Conservation (phyloP, 2,329 filamentous ascomycete species). For the Pestalotiopsis fici region DNA sequence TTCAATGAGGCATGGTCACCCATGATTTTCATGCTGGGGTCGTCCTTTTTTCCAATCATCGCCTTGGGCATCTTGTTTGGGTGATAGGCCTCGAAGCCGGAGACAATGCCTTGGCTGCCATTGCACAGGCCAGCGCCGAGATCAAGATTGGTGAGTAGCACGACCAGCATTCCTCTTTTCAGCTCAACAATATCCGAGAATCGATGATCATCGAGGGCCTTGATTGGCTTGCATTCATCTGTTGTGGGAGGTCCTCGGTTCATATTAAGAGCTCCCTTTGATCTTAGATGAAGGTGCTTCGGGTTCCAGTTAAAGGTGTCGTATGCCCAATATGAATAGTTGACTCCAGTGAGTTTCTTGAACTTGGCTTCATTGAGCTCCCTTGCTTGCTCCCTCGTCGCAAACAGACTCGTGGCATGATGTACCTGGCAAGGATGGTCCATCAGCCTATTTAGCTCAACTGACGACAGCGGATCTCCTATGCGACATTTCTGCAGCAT, state of each 20-base stretch:
- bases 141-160: slow-evolving; percentile 52
- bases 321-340: slow-evolving; percentile 30
- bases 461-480: slow-evolving; percentile 27
- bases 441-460: slow-evolving; percentile 43
- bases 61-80: slow-evolving; percentile 25
- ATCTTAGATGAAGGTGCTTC: slow-evolving; percentile 24
- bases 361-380: slow-evolving; percentile 35
- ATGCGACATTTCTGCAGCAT: slow-evolving; percentile 48
- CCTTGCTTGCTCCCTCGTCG: slow-evolving; percentile 38
- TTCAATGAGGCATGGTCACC: slow-evolving; percentile 39
- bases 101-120: slow-evolving; percentile 46
- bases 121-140: slow-evolving; percentile 42
- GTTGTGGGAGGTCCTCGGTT: slow-evolving; percentile 15
- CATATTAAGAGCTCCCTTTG: slow-evolving; percentile 20
- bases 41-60: slow-evolving; percentile 16
- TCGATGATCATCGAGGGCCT: slow-evolving; percentile 43
- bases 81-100: slow-evolving; percentile 40
- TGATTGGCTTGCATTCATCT: slow-evolving; percentile 23
- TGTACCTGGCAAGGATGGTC: slow-evolving; percentile 41
- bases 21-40: slow-evolving; percentile 19
- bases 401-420: slow-evolving; percentile 46
- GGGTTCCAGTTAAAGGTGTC: slow-evolving; percentile 42
- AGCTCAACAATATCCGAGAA: slow-evolving; percentile 44
- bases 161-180: slow-evolving; percentile 52
- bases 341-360: slow-evolving; percentile 27